Evolutionary conservation across 2,329 filamentous ascomycete species (phyloP).

Genomic region (Pseudogymnoascus sp.): DNA sequence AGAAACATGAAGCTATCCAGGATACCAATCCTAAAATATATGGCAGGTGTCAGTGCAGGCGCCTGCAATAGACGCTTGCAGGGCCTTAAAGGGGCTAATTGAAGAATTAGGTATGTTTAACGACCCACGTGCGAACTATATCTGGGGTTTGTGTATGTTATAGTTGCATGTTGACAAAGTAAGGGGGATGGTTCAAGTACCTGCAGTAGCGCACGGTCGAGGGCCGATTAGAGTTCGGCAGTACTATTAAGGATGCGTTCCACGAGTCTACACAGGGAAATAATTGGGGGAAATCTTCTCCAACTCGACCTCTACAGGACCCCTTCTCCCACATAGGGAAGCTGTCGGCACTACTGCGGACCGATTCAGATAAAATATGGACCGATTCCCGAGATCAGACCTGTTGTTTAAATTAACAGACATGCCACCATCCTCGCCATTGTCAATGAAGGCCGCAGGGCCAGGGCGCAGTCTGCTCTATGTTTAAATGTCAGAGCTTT

Average conservation of each 20-base stretch:
- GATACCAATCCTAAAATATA: background rate
- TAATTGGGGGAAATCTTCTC: background rate
- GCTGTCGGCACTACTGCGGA: background rate
- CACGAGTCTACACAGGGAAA: background rate
- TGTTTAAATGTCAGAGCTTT: background rate
- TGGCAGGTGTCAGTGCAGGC: background rate
- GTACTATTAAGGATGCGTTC: background rate
- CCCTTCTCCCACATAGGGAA: background rate
- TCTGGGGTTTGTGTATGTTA: background rate
- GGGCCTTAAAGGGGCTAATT: background rate
- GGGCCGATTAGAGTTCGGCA: conserved; percentile 3
- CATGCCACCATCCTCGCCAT: background rate
- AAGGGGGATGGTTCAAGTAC: background rate
- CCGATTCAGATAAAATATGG: background rate
- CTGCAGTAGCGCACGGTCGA: conserved; percentile 5
- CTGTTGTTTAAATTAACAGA: background rate
- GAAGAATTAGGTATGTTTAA: background rate
- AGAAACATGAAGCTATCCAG: background rate
- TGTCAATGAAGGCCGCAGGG: background rate
- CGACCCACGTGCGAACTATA: background rate
- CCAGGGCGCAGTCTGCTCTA: background rate
- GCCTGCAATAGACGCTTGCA: background rate
- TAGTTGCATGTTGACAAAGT: background rate
- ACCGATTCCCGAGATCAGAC: background rate
- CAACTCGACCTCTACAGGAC: background rate